Evolutionary conservation across 257 asterid species (phyloP), one percentile per base, ranked within the genome.

Genomic region (Asclepias syriaca): DNA sequence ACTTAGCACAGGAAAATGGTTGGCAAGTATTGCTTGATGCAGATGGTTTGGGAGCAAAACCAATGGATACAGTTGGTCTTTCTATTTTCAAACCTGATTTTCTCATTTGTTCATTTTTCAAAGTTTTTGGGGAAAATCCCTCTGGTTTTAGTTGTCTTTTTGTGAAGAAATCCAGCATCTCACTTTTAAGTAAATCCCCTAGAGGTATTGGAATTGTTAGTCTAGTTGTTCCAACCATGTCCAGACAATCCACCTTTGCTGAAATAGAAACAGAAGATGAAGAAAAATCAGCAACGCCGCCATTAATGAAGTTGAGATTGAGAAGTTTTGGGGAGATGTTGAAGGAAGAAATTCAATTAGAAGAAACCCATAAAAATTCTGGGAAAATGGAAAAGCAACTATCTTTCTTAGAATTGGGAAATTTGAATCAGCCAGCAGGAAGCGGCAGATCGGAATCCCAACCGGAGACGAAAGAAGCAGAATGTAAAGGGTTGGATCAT

Each of bases 11-110:
- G 51, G 93, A 90, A 12, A 86, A 87, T 9, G 98, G 97, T 1
- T 93, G 97, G 98, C 95, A 89, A 43, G 85, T 90, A 1, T 37
- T 89, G 79, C 89, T 93, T 6, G 98, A 93, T 48, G 98, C 96
- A n/a, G 84, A 85, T 34, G 86, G 97, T 12, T 79, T 93, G 51
- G 85, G 90, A 18, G 87, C 95, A 0, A 93, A 90, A 71, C 96
- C 89, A 19, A 93, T 93, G 98, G 98, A 93, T 60, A 90, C 98
- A 0, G 66, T 93, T 66, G 98, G 98, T 8, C 88, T 90, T 4
- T 90, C 96, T 6, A 79, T 93, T 0, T 93, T 93, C 61, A 84
- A 74, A 2, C 97, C 98, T 4, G 97, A 93, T 50, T 90, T 90
- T 74, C 75, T 90, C 4, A 81, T 86, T 69, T 89, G 85, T 78